Percentiles rank a stretch among this genome's conserved stretches.
Conservation (phyloP, 345 rosid genomes). For the Bruguiera sexangula region DNA sequence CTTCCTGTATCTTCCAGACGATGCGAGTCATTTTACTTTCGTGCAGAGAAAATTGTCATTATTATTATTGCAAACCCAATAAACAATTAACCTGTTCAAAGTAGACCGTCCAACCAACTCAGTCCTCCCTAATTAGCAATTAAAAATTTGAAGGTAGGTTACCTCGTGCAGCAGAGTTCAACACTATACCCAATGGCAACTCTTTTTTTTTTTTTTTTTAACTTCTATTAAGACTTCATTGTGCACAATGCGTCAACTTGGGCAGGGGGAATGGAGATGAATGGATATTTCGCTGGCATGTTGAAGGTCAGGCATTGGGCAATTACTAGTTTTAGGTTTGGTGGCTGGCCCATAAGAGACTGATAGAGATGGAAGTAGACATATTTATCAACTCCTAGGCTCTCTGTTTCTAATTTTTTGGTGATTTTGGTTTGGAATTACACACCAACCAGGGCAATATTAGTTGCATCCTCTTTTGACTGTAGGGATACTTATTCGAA, state of each 20-base stretch:
- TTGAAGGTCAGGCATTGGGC: slow-evolving; percentile 7
- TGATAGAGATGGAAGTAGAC: neutral
- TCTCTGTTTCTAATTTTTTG: slow-evolving; percentile 2
- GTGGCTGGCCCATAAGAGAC: slow-evolving; percentile 26
- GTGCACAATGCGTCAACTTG: slow-evolving; percentile 4
- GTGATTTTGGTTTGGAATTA: slow-evolving; percentile 29
- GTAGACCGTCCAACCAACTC: slow-evolving; percentile 23
- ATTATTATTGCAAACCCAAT: no score
- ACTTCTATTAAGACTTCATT: no score
- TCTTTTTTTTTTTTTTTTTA: no score
- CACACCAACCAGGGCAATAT: slow-evolving; percentile 54
- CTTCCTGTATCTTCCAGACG: neutral
- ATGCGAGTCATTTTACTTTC: no score
- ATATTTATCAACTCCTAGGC: neutral
- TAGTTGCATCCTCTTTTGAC: slow-evolving; percentile 75
- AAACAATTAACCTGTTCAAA: slow-evolving; percentile 16
- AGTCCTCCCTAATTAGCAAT: slow-evolving; percentile 7
- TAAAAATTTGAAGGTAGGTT: neutral
- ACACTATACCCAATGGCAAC: no score
- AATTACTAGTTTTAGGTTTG: slow-evolving; percentile 20
- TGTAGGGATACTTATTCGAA: slow-evolving; percentile 8
- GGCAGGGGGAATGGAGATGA: neutral
- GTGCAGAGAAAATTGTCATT: no score
- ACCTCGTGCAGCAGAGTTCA: neutral
- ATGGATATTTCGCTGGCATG: neutral